phyloP scores from a whole-genome alignment of 2,329 filamentous ascomycete species.

The Triangularia setosa region DNA sequence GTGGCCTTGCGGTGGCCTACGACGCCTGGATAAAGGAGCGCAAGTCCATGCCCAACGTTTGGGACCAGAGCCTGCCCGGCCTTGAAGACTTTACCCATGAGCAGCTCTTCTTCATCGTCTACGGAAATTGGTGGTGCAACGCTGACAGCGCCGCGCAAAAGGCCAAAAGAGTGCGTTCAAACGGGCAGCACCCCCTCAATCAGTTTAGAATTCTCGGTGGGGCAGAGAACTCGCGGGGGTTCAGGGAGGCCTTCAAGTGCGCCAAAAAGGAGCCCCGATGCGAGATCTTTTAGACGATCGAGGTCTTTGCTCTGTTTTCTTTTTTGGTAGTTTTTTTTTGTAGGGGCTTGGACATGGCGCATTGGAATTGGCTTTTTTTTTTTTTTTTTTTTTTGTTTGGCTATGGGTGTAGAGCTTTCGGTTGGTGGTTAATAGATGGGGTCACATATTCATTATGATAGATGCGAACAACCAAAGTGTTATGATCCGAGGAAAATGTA shows the following conservation, averaged over 20 bases:
- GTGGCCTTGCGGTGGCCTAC: slow-evolving; percentile 60
- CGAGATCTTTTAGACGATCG: slow-evolving; percentile 57
- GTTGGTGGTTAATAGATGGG: no score
- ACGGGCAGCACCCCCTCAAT: slow-evolving; percentile 56
- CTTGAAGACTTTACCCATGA: slow-evolving; percentile 60
- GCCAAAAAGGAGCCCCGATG: slow-evolving; percentile 62
- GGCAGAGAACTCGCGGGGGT: slow-evolving; percentile 59
- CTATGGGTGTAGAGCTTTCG: slow-evolving; percentile 1
- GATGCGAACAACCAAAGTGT: no score
- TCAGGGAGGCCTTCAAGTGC: slow-evolving; percentile 65
- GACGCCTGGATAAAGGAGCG: slow-evolving; percentile 58
- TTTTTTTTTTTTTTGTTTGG: slow-evolving; percentile 24
- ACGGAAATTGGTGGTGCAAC: slow-evolving; percentile 63
- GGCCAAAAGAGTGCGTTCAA: slow-evolving; percentile 37
- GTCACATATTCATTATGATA: no score
- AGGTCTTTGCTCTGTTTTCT: background rate
- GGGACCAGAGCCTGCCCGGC: slow-evolving; percentile 53
- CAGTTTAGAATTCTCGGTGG: slow-evolving; percentile 55
- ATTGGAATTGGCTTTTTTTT: slow-evolving; percentile 22
- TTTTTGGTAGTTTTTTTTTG: background rate
- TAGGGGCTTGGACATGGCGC: slow-evolving; percentile 11
- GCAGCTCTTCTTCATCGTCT: slow-evolving; percentile 66
- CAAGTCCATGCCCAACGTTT: slow-evolving; percentile 37
- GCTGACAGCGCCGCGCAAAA: slow-evolving; percentile 58
- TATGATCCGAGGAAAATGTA: no score